Percentiles rank a stretch among this genome's conserved stretches.
These are phyloP conservation scores for Vitis hybrid DNA, from an alignment of 177 flowering plant species.

Conservation along the genomic window DNA sequence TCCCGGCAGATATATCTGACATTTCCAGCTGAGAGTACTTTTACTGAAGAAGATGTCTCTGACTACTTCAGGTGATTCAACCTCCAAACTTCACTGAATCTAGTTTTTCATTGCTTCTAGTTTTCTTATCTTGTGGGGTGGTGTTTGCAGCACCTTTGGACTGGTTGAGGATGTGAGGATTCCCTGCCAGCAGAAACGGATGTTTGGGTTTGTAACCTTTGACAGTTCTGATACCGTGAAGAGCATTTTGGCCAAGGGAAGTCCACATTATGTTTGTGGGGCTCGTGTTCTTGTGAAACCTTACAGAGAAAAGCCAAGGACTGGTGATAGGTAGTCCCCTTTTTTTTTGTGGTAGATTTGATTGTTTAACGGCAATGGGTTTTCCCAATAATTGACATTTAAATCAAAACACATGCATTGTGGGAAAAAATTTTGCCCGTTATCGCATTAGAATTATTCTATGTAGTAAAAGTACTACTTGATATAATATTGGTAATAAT, in stretches of 20 bases:
- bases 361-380: background rate
- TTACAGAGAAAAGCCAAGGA: constrained; percentile 75
- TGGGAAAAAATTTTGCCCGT: no score
- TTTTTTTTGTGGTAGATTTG: background rate
- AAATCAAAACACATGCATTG: no score
- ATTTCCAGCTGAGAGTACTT: constrained; percentile 83
- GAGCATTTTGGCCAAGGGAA: constrained; percentile 57
- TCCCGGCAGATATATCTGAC: constrained; percentile 82
- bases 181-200: constrained; percentile 82
- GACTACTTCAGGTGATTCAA: constrained; percentile 59
- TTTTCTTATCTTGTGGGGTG: constrained; percentile 2
- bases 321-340: constrained; percentile 50
- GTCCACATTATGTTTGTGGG: constrained; percentile 81
- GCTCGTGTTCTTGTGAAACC: constrained; percentile 94
- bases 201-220: constrained; percentile 92
- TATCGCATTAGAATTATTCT: no score
- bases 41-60: constrained; percentile 74
- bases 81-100: background rate
- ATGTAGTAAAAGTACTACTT: no score
- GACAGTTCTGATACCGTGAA: constrained; percentile 67
- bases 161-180: constrained; percentile 93
- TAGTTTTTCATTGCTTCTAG: background rate
- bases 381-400: no score
- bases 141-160: constrained; percentile 57
- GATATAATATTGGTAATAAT: no score